Evolutionary conservation across 768 basidiomycete species (phyloP), one percentile per base, ranked within the genome.

Genomic region (Phylloporus rhodoxanthus): DNA sequence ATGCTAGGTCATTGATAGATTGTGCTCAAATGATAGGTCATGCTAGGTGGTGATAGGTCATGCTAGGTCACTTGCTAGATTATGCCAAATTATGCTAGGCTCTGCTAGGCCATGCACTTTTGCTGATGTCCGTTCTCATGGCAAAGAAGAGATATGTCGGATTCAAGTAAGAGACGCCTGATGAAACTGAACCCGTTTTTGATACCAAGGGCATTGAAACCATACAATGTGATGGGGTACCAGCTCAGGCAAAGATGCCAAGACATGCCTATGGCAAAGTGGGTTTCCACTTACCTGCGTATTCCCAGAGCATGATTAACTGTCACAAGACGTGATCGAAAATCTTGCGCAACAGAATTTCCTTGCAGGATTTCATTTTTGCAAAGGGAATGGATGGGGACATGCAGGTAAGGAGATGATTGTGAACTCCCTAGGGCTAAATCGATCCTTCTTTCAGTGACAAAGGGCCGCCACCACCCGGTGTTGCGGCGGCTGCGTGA

Each of bases 161-260:
- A 1, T 96, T 90, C 74, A 95, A 93, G 63, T 97, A 86, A 55
- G 96, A 99, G 67, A 77, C 71, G 46, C 78, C 85, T 0, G 87
- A 92, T 55, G 90, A 96, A 11, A 65, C 50, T 1, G 82, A 85
- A 40, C 90, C 93, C 2, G 72, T 69, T 0, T 96, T 98, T 58
- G 95, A 99, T 57, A 96, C 93, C 6, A 98, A 99, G 64, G 96
- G 96, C 1, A 97, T 99, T 46, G 96, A 99, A 69, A 97, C 93
- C 1, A 88, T 98, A 26, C 79, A 96, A 5, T 75, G 96, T 51
- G 96, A 99, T 60, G 92, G 92, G 9, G 82, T 96, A 26, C 79
- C 81, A 4, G 96, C 93, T 0, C 90, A 92, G 63, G 79, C 82
- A 59, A 97, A 96, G 70, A 93, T 98, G 82, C 86, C 1, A 95